These are phyloP conservation scores for Orbilia oligospora DNA, from an alignment of 2,329 filamentous ascomycete genomes.

Conservation along the genomic window DNA sequence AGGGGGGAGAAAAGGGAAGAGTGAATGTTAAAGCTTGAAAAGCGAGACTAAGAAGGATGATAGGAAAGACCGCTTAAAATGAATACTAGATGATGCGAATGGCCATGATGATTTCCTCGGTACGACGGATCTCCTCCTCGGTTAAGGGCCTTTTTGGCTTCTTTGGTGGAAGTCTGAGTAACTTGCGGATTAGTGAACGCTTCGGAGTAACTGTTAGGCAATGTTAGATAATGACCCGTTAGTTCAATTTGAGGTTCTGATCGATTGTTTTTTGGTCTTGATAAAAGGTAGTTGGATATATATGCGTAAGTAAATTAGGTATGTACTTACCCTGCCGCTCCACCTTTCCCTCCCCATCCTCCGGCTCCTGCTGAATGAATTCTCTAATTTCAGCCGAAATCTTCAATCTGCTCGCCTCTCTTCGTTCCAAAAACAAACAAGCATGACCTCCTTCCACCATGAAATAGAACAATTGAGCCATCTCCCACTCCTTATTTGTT, in stretches of 20 bases:
- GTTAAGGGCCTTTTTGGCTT: not conserved
- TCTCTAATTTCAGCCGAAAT: not conserved
- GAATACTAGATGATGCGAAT: constrained; percentile 22
- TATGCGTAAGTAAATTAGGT: not conserved
- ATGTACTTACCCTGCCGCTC: not conserved
- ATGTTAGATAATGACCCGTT: too few species aligned
- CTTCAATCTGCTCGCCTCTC: constrained; percentile 21
- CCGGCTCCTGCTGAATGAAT: not conserved
- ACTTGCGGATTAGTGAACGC: not conserved
- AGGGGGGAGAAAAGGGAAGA: not conserved
- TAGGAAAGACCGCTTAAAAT: too few species aligned
- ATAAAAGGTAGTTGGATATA: not conserved
- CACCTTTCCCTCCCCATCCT: not conserved
- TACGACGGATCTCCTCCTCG: constrained; percentile 2
- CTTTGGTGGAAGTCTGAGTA: constrained; percentile 13
- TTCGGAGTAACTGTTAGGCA: not conserved
- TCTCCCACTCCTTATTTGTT: constrained; percentile 30
- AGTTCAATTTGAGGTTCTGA: too few species aligned
- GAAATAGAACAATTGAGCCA: constrained; percentile 35
- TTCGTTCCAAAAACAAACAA: constrained; percentile 32
- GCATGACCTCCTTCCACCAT: not conserved
- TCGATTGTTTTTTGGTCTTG: too few species aligned
- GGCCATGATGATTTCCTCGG: constrained; percentile 23
- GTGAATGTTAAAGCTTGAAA: not conserved
- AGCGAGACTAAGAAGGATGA: not conserved